Evolutionary conservation across 2,329 filamentous ascomycete species (phyloP).

Genomic region (Passalora sequoiae): DNA sequence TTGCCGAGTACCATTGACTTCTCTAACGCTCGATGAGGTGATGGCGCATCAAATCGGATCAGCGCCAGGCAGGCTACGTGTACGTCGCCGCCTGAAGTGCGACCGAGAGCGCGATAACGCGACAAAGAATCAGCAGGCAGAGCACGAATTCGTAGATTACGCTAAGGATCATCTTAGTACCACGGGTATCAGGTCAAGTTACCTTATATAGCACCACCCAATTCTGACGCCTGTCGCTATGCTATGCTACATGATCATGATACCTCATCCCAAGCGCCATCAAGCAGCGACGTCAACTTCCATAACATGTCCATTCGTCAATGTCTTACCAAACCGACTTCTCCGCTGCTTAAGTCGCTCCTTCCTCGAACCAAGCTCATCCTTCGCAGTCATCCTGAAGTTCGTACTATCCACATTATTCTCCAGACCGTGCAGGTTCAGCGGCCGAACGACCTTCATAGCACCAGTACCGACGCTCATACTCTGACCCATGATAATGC

Average conservation of each 20-base stretch:
- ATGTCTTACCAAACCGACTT: conserved; percentile 5
- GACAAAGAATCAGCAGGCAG: no score
- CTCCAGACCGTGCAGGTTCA: conserved; percentile 57
- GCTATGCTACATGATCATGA: neutral
- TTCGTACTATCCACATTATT: conserved; percentile 37
- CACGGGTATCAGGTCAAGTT: no score
- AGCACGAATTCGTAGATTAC: no score
- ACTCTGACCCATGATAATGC: conserved; percentile 97
- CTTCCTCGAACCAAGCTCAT: conserved; percentile 12
- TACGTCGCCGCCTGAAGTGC: no score
- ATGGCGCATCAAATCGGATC: no score
- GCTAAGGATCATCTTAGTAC: no score
- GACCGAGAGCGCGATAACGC: no score
- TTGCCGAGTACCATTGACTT: no score
- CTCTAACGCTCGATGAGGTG: no score
- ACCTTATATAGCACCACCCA: no score
- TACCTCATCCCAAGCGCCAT: neutral
- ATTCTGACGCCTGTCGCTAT: neutral
- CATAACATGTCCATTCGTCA: conserved; percentile 21
- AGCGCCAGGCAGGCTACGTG: no score
- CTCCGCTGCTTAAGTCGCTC: conserved; percentile 19
- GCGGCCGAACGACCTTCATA: conserved; percentile 76
- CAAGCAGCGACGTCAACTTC: conserved; percentile 14
- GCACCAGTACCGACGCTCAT: conserved; percentile 87
- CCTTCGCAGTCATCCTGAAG: conserved; percentile 19